These are phyloP conservation scores for Alternaria brassicae DNA, from an alignment of 2,329 filamentous ascomycete species.

Conservation along the genomic window DNA sequence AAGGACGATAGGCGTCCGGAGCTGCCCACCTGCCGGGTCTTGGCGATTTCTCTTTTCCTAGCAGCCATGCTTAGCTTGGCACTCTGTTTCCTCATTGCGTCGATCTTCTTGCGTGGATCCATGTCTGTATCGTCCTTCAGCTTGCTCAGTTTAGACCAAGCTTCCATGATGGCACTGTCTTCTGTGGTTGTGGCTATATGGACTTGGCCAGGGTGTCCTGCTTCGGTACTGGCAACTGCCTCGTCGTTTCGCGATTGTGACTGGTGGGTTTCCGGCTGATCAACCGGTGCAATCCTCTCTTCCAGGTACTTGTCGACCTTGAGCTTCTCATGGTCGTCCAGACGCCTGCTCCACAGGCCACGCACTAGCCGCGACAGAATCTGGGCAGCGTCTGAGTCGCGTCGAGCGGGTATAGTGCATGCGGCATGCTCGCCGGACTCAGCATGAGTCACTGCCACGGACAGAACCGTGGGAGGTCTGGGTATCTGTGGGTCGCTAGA, in stretches of 20 bases:
- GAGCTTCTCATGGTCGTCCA: slow-evolving; percentile 32
- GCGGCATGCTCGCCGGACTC: slow-evolving; percentile 36
- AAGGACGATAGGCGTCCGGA: slow-evolving; percentile 35
- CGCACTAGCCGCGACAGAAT: slow-evolving; percentile 35
- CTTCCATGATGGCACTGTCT: slow-evolving; percentile 8
- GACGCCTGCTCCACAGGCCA: slow-evolving; percentile 32
- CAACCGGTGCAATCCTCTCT: slow-evolving; percentile 15
- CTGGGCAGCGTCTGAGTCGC: slow-evolving; percentile 27
- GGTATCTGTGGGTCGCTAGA: slow-evolving; percentile 13
- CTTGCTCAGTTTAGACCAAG: slow-evolving; percentile 19
- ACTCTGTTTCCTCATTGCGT: slow-evolving; percentile 23
- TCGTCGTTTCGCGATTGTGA: slow-evolving; percentile 11
- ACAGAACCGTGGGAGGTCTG: slow-evolving; percentile 25
- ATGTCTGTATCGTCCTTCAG: slow-evolving; percentile 16
- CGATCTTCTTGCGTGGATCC: slow-evolving; percentile 13
- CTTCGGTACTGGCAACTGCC: slow-evolving; percentile 8
- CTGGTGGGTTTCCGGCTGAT: slow-evolving; percentile 6
- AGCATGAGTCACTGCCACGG: slow-evolving; percentile 32
- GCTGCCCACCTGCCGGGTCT: slow-evolving; percentile 16
- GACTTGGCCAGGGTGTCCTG: slow-evolving; percentile 2
- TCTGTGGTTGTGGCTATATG: slow-evolving; percentile 5
- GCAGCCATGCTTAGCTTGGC: slow-evolving; percentile 17
- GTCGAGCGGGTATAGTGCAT: slow-evolving; percentile 30
- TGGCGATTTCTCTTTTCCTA: slow-evolving; percentile 26
- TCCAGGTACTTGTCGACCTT: slow-evolving; percentile 31